phyloP scores from a whole-genome alignment of 495 filamentous ascomycete species.

The Penicillium atrosanguineum region DNA sequence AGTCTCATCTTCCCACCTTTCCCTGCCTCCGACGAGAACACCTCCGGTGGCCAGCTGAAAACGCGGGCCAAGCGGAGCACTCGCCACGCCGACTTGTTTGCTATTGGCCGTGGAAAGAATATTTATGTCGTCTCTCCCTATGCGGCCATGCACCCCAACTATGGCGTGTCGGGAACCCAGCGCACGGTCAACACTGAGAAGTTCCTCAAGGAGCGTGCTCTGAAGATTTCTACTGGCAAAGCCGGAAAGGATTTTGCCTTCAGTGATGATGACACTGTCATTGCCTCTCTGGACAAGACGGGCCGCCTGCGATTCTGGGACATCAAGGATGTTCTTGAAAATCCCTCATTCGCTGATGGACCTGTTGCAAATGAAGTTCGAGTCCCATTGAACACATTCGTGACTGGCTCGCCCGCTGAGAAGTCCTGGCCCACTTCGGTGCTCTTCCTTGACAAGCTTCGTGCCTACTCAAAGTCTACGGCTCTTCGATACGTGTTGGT shows the following conservation, averaged over 20 bases:
- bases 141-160: conserved; percentile 66
- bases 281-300: conserved; percentile 94
- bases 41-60: conserved; percentile 87
- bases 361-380: conserved; percentile 67
- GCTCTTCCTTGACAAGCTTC: conserved; percentile 90
- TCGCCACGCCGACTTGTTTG: conserved; percentile 87
- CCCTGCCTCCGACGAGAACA: conserved; percentile 70
- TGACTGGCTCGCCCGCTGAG: conserved; percentile 72
- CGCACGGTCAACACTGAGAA: conserved; percentile 78
- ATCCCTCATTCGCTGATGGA: conserved; percentile 51
- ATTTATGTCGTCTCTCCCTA: conserved; percentile 88
- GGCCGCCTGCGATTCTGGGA: conserved; percentile 98
- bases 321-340: conserved; percentile 69
- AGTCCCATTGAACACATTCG: conserved; percentile 72
- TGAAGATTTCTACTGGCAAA: conserved; percentile 95
- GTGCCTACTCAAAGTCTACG: conserved; percentile 80
- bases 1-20: conserved; percentile 81
- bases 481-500: conserved; percentile 93
- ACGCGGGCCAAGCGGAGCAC: conserved; percentile 87
- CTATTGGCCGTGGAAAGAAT: conserved; percentile 89
- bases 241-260: conserved; percentile 98
- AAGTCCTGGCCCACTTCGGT: conserved; percentile 96
- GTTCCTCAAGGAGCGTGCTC: conserved; percentile 77
- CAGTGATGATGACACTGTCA: conserved; percentile 89
- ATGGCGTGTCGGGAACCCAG: conserved; percentile 68